Base-by-base conservation (phyloP, 2,329 filamentous ascomycete species). In the Aureobasidium musti region DNA sequence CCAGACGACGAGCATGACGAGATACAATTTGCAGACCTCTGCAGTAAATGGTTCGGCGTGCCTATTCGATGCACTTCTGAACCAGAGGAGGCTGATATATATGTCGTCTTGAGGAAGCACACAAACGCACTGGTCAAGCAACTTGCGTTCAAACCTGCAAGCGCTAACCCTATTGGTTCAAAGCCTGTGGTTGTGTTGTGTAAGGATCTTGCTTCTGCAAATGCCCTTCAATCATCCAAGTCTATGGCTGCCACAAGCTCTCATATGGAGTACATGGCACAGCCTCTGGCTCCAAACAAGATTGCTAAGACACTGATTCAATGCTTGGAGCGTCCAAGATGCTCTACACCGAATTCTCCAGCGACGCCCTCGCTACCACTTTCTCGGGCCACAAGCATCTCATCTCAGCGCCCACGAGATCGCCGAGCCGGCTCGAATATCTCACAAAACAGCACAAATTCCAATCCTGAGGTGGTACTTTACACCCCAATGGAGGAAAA, bases 261-360 rank as follows among this genome's bases (percentile, higher is more conserved):
- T 5, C 10, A 26, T 19, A 41, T 56, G 21, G 59, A 64, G 23
- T 67, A 49, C 35, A 49, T 68, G 53, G 56, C 63, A 13, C 66
- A 67, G 35, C 66, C 66, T 7, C 14, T 56, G 39, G 63, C 52
- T 13, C 63, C 63, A 2, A 59, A 50, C 19, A 67, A 67, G 52
- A n/a, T 67, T 19, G 59, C 66, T 1, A 67, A 65, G 35, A 61
- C 60, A n/a, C 52, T 67, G 6, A 53, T 69, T 8, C 66, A 70
- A 17, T 74, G 73, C n/a, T 43, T 75, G 2, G 70, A 71, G 5
- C 41, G 41, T 19, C 26, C 14, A 13, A 21, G 5, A 14, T 28
- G 19, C 13, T 14, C 13, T 4, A 21, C 39, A 17, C 6, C 37
- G 26, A 17, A 43, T 23, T 8, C 17, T 13, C 2, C 59, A 6